A percentile compares a stretch with the other conserved stretches of the same genome.
Evolutionary conservation across 345 rosid species (phyloP).

Genomic region (Bruguiera parviflora): DNA sequence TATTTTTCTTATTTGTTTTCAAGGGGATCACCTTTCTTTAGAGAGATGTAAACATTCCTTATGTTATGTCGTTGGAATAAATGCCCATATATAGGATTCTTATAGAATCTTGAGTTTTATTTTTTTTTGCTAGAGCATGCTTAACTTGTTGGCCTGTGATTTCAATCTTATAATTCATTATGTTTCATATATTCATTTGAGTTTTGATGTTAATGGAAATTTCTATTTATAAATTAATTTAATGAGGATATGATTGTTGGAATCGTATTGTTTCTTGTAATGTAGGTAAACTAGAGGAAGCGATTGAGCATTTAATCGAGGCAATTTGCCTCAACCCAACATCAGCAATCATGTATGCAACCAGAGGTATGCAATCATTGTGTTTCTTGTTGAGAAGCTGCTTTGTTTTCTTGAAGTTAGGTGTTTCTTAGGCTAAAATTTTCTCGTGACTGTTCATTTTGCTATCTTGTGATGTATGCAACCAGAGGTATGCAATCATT

Average conservation of each 20-base stretch:
- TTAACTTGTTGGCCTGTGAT: too few relatives aligned
- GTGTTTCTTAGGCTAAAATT: neutral
- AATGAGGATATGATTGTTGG: neutral
- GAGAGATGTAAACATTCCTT: too few relatives aligned
- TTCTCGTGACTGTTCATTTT: neutral
- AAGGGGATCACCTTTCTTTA: too few relatives aligned
- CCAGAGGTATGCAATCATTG: slow-evolving; percentile 53
- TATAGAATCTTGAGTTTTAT: too few relatives aligned
- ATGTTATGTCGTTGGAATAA: too few relatives aligned
- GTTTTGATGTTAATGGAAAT: neutral
- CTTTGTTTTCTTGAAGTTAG: neutral
- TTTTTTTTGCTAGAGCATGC: too few relatives aligned
- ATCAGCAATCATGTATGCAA: slow-evolving; percentile 88
- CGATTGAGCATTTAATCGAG: slow-evolving; percentile 67
- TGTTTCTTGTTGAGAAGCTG: neutral
- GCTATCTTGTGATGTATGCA: too few relatives aligned
- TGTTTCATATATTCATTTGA: neutral
- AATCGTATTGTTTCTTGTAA: neutral
- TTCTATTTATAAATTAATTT: neutral
- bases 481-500: too few relatives aligned
- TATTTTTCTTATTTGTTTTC: too few relatives aligned
- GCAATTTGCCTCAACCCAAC: slow-evolving; percentile 81
- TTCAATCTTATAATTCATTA: neutral
- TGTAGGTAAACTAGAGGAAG: slow-evolving; percentile 76
- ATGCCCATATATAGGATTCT: too few relatives aligned